These are phyloP conservation scores for Choiromyces venosus DNA, from an alignment of 495 filamentous ascomycete species.

Conservation along the genomic window DNA sequence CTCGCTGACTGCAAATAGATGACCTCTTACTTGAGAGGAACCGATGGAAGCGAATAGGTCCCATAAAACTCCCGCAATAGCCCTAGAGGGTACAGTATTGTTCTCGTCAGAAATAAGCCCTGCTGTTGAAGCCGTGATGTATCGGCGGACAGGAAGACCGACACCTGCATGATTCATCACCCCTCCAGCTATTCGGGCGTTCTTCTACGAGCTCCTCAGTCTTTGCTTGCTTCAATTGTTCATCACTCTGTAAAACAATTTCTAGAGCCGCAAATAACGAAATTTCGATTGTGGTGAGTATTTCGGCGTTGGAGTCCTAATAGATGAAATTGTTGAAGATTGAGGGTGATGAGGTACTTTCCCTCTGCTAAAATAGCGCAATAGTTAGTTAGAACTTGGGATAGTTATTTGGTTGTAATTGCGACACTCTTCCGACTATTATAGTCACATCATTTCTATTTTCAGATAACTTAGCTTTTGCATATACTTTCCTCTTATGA, in stretches of 20 bases:
- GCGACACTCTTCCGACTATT: no score
- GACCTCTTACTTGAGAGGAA: not conserved
- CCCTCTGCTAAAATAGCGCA: no score
- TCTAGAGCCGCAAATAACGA: not conserved
- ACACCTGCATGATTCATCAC: not conserved
- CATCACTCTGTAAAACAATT: not conserved
- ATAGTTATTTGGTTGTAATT: no score
- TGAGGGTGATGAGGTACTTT: no score
- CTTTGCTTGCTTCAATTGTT: not conserved
- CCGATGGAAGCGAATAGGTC: not conserved
- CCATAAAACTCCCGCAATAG: not conserved
- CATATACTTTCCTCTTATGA: no score
- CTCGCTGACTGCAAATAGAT: not conserved
- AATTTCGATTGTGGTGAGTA: not conserved
- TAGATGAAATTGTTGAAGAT: no score
- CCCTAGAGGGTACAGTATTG: not conserved
- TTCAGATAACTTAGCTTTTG: no score
- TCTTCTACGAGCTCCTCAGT: not conserved
- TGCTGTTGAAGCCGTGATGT: not conserved
- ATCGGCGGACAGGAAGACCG: not conserved
- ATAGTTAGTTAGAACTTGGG: no score
- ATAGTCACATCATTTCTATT: no score
- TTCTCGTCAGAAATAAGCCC: not conserved
- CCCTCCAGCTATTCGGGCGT: not conserved
- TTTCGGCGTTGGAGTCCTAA: not conserved